These are phyloP conservation scores for Sporothrix protearum DNA, from an alignment of 2,329 filamentous ascomycete genomes.

Conservation along the genomic window DNA sequence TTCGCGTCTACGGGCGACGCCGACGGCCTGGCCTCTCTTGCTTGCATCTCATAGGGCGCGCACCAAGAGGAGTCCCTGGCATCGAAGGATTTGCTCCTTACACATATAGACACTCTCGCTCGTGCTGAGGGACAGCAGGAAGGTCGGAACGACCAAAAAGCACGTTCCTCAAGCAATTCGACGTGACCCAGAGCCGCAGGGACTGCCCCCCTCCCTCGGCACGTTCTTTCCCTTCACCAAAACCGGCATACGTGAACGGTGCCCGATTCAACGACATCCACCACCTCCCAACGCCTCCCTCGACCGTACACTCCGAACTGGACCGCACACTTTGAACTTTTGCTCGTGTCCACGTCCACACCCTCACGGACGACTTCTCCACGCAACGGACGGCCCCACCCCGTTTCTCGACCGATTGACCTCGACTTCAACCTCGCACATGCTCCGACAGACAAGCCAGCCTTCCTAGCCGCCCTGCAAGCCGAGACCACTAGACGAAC, in stretches of 20 bases:
- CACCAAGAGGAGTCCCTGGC: neutral
- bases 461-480: neutral
- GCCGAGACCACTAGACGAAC: neutral
- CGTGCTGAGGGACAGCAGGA: slow-evolving; percentile 1
- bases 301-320: neutral
- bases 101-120: neutral
- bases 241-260: neutral
- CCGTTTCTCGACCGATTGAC: neutral
- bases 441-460: neutral
- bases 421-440: neutral
- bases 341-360: neutral
- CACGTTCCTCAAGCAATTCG: slow-evolving; percentile 6
- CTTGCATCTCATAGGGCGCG: neutral
- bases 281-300: too few species aligned
- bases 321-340: neutral
- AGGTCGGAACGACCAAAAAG: neutral
- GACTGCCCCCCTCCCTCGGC: slow-evolving; percentile 1
- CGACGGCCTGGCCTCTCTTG: neutral
- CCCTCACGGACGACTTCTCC: neutral
- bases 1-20: neutral
- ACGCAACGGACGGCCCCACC: neutral
- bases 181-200: slow-evolving; percentile 17
- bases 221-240: neutral
- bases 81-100: neutral
- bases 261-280: neutral